phyloP scores from a whole-genome alignment of 2,329 filamentous ascomycete species.

The Beauveria sp. region DNA sequence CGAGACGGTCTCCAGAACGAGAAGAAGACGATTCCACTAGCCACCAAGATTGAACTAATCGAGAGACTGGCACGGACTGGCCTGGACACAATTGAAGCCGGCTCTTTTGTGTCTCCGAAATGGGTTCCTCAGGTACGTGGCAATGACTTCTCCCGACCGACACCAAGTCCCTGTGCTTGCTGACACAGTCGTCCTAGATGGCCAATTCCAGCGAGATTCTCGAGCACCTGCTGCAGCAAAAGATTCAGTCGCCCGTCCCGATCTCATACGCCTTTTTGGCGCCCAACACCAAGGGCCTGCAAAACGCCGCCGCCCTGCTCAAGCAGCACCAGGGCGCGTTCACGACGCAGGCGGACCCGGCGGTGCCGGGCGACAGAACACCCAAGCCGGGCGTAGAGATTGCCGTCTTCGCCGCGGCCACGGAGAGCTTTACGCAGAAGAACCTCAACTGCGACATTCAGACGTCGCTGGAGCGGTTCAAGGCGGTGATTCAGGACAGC shows the following conservation, averaged over 20 bases:
- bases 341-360: slow-evolving; percentile 42
- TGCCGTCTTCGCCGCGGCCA: slow-evolving; percentile 75
- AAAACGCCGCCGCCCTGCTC: slow-evolving; percentile 51
- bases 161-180: background rate
- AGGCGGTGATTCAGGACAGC: slow-evolving; percentile 60
- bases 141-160: background rate
- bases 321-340: slow-evolving; percentile 41
- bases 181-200: slow-evolving; percentile 48
- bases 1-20: slow-evolving; percentile 86
- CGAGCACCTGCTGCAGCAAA: slow-evolving; percentile 54
- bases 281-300: slow-evolving; percentile 67
- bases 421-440: slow-evolving; percentile 69
- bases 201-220: slow-evolving; percentile 70
- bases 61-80: slow-evolving; percentile 61
- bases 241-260: slow-evolving; percentile 44
- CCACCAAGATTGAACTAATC: slow-evolving; percentile 71
- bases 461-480: slow-evolving; percentile 64
- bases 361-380: slow-evolving; percentile 28
- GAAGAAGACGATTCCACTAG: slow-evolving; percentile 60
- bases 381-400: slow-evolving; percentile 54
- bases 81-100: slow-evolving; percentile 67
- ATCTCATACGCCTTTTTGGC: slow-evolving; percentile 75
- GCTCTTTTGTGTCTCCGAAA: slow-evolving; percentile 76
- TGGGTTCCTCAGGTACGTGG: slow-evolving; percentile 71
- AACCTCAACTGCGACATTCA: slow-evolving; percentile 78